Percentiles rank a stretch among this genome's conserved stretches.
Evolutionary conservation across 225 moss, liverwort and hornwort genomes (phyloP).

Genomic region (Thuidium tamariscinum): DNA sequence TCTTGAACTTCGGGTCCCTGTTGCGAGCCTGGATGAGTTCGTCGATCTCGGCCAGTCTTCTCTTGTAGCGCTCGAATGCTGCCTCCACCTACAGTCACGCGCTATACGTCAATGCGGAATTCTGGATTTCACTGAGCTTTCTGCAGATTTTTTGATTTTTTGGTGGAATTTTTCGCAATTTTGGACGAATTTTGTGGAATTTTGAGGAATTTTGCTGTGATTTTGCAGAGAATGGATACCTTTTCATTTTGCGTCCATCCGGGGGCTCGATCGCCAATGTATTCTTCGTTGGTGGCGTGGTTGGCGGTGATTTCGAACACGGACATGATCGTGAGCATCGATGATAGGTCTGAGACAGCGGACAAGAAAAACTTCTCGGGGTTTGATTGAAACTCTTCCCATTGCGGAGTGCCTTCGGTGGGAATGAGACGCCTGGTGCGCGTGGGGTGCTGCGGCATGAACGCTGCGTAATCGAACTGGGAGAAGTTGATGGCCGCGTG

Average conservation of each 20-base stretch:
- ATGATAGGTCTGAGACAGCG: background rate
- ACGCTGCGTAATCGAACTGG: constrained; percentile 5
- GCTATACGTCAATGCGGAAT: background rate
- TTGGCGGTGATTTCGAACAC: background rate
- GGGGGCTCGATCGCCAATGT: background rate
- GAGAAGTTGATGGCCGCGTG: constrained; percentile 19
- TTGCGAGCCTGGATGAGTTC: constrained; percentile 11
- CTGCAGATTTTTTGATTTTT: too few species aligned
- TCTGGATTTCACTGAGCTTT: accelerated
- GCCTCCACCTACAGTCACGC: background rate
- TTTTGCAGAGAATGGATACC: background rate
- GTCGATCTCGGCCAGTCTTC: background rate
- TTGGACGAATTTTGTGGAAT: background rate
- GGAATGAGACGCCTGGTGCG: constrained; percentile 11
- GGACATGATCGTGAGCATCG: background rate
- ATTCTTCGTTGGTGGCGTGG: constrained; percentile 40
- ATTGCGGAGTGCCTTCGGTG: background rate
- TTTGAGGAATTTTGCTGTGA: background rate
- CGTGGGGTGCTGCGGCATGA: constrained; percentile 5
- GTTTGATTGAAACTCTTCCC: background rate
- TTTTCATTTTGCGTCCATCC: constrained; percentile 4
- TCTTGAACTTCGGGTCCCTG: background rate
- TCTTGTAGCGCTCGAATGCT: constrained; percentile 10
- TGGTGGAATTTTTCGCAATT: background rate
- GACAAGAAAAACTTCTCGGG: constrained; percentile 8